These are phyloP conservation scores for Cordyceps cicadae DNA, from an alignment of 2,329 filamentous ascomycete species.

Conservation along the genomic window DNA sequence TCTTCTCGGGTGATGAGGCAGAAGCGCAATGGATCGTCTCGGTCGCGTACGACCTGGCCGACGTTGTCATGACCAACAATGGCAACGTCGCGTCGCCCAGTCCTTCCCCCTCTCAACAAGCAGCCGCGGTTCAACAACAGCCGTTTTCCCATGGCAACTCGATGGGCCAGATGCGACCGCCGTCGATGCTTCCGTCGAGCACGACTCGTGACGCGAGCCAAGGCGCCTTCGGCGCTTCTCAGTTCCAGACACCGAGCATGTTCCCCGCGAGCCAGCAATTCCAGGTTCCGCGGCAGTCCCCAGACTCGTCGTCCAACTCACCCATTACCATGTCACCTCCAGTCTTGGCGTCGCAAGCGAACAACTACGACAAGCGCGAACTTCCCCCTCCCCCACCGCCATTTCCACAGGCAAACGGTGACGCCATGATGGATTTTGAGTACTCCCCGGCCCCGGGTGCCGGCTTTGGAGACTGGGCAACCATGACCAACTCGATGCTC, in stretches of 20 bases:
- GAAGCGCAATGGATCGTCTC: constrained; percentile 50
- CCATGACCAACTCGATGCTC: constrained; percentile 27
- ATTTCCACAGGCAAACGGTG: constrained; percentile 19
- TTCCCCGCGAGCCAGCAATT: constrained; percentile 27
- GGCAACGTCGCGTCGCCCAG: constrained; percentile 24
- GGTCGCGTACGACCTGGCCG: constrained; percentile 50
- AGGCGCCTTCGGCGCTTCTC: constrained; percentile 18
- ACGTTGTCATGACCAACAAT: constrained; percentile 32
- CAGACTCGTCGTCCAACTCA: constrained; percentile 27
- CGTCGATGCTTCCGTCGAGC: constrained; percentile 18
- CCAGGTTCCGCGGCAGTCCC: constrained; percentile 21
- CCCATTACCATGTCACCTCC: constrained; percentile 21
- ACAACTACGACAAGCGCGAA: constrained; percentile 28
- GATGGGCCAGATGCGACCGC: constrained; percentile 26
- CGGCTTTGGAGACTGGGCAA: constrained; percentile 35
- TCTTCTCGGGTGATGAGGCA: constrained; percentile 50
- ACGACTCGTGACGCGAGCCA: constrained; percentile 18
- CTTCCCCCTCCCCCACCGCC: constrained; percentile 26
- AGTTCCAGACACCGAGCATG: constrained; percentile 23
- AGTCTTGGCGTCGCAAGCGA: constrained; percentile 20
- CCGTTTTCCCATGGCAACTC: constrained; percentile 20
- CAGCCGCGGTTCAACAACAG: constrained; percentile 16
- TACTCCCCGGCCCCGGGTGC: constrained; percentile 30
- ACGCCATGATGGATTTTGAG: constrained; percentile 36
- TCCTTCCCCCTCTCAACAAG: constrained; percentile 21